These are phyloP conservation scores for Pleomassaria siparia DNA, from an alignment of 2,329 filamentous ascomycete genomes.

Conservation along the genomic window DNA sequence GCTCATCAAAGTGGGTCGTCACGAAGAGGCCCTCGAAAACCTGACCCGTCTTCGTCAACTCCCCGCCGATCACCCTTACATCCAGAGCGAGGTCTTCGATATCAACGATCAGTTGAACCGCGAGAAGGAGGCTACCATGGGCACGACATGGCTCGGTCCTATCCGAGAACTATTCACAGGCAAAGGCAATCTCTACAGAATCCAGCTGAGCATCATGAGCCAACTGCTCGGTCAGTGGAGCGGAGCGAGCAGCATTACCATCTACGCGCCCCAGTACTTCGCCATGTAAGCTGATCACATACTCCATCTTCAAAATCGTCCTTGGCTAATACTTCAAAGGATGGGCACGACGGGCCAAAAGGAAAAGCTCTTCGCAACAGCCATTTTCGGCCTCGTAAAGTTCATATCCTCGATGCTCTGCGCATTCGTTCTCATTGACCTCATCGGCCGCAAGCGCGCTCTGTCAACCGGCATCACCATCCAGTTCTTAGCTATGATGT, in stretches of 20 bases:
- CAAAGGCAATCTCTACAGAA: slow-evolving; percentile 70
- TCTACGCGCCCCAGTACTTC: slow-evolving; percentile 75
- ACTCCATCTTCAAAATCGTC: not conserved
- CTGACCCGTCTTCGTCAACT: slow-evolving; percentile 64
- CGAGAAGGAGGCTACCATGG: slow-evolving; percentile 71
- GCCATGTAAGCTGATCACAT: slow-evolving; percentile 53
- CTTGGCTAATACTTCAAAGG: not conserved
- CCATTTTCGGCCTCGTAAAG: slow-evolving; percentile 76
- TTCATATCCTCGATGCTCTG: slow-evolving; percentile 67
- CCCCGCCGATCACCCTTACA: slow-evolving; percentile 60
- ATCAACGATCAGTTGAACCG: slow-evolving; percentile 69
- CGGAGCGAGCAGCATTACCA: slow-evolving; percentile 71
- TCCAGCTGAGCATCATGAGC: slow-evolving; percentile 67
- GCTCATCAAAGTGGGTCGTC: slow-evolving; percentile 64
- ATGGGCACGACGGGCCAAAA: slow-evolving; percentile 65
- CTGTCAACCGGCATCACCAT: slow-evolving; percentile 52
- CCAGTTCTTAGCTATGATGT: slow-evolving; percentile 56
- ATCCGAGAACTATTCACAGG: slow-evolving; percentile 69
- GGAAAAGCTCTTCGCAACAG: slow-evolving; percentile 72
- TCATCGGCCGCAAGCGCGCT: slow-evolving; percentile 69
- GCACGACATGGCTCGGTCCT: slow-evolving; percentile 64
- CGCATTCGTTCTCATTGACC: slow-evolving; percentile 77
- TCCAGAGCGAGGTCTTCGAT: slow-evolving; percentile 61
- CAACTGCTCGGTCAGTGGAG: slow-evolving; percentile 76
- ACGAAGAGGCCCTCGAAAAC: slow-evolving; percentile 59